Evolutionary conservation across 116 monocot genomes (phyloP).

Genomic region (Trichopus zeylanicus): DNA sequence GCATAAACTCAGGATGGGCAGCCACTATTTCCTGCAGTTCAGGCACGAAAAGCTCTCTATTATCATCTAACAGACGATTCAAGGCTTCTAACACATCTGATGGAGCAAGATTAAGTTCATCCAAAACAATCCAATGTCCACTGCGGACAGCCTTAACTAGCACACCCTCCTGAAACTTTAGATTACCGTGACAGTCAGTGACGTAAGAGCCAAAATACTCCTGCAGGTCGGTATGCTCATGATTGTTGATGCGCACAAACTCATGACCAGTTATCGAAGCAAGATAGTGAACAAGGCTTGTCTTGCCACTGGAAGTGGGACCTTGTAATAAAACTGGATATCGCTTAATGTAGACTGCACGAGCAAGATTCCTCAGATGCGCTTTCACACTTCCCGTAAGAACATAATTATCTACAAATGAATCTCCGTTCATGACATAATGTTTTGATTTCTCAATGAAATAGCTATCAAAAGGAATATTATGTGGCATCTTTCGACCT

Average conservation of each 20-base stretch:
- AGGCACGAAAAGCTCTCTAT: constrained; percentile 89
- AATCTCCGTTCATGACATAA: constrained; percentile 3
- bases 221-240: constrained; percentile 97
- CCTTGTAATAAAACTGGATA: constrained; percentile 96
- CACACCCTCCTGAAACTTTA: constrained; percentile 88
- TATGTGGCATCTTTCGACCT: constrained; percentile 29
- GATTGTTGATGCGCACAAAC: constrained; percentile 98
- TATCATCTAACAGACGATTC: constrained; percentile 91
- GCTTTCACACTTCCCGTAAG: constrained; percentile 65
- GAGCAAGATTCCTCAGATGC: constrained; percentile 74
- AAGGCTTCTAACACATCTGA: constrained; percentile 94
- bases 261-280: constrained; percentile 78
- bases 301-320: constrained; percentile 99
- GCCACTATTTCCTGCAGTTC: constrained; percentile 77
- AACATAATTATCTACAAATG: constrained; percentile 51
- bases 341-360: constrained; percentile 80
- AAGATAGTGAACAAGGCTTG: constrained; percentile 86
- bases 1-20: constrained; percentile 93
- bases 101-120: constrained; percentile 98
- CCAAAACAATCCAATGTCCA: constrained; percentile 95
- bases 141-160: constrained; percentile 89
- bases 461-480: constrained; percentile 47
- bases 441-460: constrained; percentile 11
- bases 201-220: constrained; percentile 94
- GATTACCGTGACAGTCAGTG: constrained; percentile 66